phyloP scores from a whole-genome alignment of 768 basidiomycete species.

The Plicaturopsis crispa region DNA sequence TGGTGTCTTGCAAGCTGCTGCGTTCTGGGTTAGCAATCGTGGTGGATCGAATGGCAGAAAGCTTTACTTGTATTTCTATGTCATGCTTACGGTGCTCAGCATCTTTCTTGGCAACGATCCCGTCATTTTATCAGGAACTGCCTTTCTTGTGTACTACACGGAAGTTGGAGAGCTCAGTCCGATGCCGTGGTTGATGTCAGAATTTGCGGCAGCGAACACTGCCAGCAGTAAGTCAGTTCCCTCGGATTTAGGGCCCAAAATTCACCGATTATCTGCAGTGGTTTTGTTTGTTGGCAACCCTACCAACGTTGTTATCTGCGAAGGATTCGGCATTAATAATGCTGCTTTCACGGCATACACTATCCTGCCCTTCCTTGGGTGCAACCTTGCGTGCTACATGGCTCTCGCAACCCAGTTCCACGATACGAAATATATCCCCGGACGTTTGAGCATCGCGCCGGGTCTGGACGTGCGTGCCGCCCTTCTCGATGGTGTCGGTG shows the following conservation, averaged over 20 bases:
- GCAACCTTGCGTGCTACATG: slow-evolving; percentile 53
- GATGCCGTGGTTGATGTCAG: slow-evolving; percentile 63
- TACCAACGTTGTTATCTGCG: slow-evolving; percentile 90
- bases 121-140: slow-evolving; percentile 85
- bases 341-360: slow-evolving; percentile 77
- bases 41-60: slow-evolving; percentile 67
- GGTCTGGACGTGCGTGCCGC: slow-evolving; percentile 48
- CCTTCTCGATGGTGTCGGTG: slow-evolving; percentile 68
- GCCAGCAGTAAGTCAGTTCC: no score
- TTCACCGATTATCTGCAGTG: no score
- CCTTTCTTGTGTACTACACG: slow-evolving; percentile 87
- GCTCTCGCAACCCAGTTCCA: slow-evolving; percentile 57
- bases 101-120: slow-evolving; percentile 91
- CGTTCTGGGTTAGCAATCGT: slow-evolving; percentile 81
- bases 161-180: slow-evolving; percentile 38
- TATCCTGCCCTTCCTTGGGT: slow-evolving; percentile 71
- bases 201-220: slow-evolving; percentile 76
- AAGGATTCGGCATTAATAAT: slow-evolving; percentile 75
- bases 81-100: slow-evolving; percentile 73
- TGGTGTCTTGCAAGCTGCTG: slow-evolving; percentile 79
- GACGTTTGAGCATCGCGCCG: slow-evolving; percentile 25
- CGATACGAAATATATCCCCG: slow-evolving; percentile 44
- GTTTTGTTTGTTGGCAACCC: slow-evolving; percentile 82
- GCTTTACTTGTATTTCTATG: slow-evolving; percentile 76
- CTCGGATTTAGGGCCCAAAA: no score